Evolutionary conservation across 805 yeast genomes (phyloP), one percentile per base, ranked within the genome.

Genomic region (Myxozyma sirexii): DNA sequence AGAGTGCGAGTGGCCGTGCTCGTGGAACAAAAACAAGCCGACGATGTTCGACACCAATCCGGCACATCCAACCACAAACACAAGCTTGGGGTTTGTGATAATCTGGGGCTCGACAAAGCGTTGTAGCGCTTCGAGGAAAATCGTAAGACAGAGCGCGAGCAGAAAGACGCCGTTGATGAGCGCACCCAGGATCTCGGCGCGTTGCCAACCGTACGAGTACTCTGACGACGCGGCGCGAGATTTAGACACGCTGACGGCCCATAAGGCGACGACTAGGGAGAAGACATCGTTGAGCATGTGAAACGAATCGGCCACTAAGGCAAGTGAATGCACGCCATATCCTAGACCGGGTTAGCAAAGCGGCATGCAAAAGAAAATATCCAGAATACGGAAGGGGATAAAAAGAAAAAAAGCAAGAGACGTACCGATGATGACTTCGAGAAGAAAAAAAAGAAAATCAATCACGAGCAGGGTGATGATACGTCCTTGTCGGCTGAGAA

Each of bases 151-250:
- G 63, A 93, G 80, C 0, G 98, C 98, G 65, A 94, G 79, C 65
- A 93, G 74, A 69, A 94, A 94, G 8, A 94, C 97, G 2, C 97
- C 97, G 71, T 93, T 93, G 66, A 93, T 83, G 60, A 93, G 80
- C 7, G 98, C 99, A 57, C 99, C 99, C 62, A 93, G 79, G 54
- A 93, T 92, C 74, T 93, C 99, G 4, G 98, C 98, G 67, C 99
- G 81, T 74, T 93, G 96, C 96, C 97, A 90, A 17, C 99, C 99
- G 70, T 94, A 93, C 1, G 98, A 94, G 76, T 89, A 93, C 59
- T 85, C 86, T 2, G 94, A 86, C 72, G 90, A 94, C 0, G 97
- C 94, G 29, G 85, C 84, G 69, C 84, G 82, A 41, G 83, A 84
- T 68, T 87, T 87, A 54, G 97, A 91, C 12, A 91, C 97, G 63